Conservation (phyloP, 2,329 filamentous ascomycete genomes). For the Didymosphaeria variabile region DNA sequence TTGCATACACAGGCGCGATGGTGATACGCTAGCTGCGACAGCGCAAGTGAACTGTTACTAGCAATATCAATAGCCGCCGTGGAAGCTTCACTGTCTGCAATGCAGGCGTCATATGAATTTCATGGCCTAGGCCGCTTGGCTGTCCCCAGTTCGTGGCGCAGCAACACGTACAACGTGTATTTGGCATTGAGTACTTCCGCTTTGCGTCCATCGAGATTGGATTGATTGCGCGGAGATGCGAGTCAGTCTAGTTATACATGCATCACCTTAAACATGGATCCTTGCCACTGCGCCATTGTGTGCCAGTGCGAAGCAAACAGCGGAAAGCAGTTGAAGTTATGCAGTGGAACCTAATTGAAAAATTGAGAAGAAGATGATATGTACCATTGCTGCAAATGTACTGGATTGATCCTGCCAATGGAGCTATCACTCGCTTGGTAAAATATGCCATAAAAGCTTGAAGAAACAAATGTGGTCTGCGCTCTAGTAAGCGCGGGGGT, state of each 20-base stretch:
- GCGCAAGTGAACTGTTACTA: too few species aligned
- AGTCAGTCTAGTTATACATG: neutral
- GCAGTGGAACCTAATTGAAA: neutral
- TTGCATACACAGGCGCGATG: neutral
- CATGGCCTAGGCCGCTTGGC: neutral
- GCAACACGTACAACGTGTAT: neutral
- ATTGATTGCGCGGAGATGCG: neutral
- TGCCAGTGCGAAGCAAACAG: neutral
- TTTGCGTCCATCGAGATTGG: neutral
- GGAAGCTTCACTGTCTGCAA: too few species aligned
- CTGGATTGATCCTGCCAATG: neutral
- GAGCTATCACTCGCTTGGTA: neutral
- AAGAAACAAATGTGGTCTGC: neutral
- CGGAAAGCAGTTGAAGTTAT: neutral
- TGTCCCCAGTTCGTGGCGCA: neutral
- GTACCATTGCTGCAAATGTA: neutral
- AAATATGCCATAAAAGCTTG: neutral
- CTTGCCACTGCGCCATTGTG: neutral
- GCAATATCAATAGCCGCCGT: neutral
- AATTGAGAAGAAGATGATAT: neutral
- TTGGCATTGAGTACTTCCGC: neutral
- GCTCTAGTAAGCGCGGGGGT: conserved; percentile 10
- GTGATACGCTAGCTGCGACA: too few species aligned
- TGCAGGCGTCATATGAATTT: neutral
- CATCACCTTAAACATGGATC: neutral